Evolutionary conservation across 1,139 yeast species (phyloP).

Genomic region (Pichia norvegensis): DNA sequence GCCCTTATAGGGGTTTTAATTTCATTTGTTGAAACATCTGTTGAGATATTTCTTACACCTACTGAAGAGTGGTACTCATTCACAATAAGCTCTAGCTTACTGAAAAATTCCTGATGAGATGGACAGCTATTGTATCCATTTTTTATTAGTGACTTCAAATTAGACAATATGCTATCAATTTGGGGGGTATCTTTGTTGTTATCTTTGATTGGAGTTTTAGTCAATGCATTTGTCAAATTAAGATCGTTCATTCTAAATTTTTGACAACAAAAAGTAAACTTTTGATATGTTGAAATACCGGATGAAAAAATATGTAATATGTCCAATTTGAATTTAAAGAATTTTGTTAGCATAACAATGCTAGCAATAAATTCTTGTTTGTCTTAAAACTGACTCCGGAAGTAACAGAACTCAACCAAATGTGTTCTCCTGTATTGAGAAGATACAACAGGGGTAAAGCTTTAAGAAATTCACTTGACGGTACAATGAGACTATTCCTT

Average conservation of each 20-base stretch:
- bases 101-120: background rate
- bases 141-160: background rate
- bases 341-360: background rate
- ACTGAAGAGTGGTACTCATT: background rate
- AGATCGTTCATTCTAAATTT: background rate
- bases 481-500: no score
- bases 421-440: no score
- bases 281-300: no score
- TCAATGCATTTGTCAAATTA: background rate
- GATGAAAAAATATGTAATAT: no score
- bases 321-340: no score
- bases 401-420: no score
- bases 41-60: no score
- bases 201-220: background rate
- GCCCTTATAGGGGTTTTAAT: background rate
- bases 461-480: no score
- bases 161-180: background rate
- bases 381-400: no score
- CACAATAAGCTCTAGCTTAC: background rate
- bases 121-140: background rate
- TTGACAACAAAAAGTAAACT: background rate
- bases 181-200: no score
- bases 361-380: background rate
- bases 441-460: no score
- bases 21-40: no score